Evolutionary conservation across 768 basidiomycete species (phyloP).

Genomic region (Boletus vinaceobasis): DNA sequence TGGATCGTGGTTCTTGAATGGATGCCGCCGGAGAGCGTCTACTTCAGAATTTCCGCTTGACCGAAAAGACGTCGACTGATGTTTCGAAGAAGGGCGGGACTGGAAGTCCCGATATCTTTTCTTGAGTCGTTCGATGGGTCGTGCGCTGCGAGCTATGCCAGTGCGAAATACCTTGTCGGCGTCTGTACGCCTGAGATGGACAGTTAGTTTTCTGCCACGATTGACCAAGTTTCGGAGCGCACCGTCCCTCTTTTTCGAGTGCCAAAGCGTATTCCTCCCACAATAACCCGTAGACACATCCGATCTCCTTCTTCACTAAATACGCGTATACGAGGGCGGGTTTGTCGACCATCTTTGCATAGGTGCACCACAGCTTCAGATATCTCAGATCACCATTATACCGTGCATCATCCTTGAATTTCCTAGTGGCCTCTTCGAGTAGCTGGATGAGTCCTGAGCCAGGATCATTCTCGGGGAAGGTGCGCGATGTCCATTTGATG

Average conservation of each 20-base stretch:
- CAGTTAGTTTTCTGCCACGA: conserved; percentile 5
- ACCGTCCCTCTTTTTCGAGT: conserved; percentile 78
- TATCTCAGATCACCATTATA: conserved; percentile 90
- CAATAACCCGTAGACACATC: conserved; percentile 69
- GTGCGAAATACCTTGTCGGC: conserved; percentile 79
- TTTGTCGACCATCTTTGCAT: conserved; percentile 76
- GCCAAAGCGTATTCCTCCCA: conserved; percentile 90
- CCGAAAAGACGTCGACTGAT: conserved; percentile 22
- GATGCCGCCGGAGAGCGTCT: conserved; percentile 33
- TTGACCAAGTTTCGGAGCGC: conserved; percentile 26
- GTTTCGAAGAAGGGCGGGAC: conserved; percentile 39
- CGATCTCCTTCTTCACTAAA: conserved; percentile 70
- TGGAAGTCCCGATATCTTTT: conserved; percentile 79
- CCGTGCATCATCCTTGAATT: conserved; percentile 76
- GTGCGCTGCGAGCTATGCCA: conserved; percentile 78
- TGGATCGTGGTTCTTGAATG: conserved; percentile 35
- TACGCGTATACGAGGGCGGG: conserved; percentile 68
- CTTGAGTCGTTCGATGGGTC: conserved; percentile 83
- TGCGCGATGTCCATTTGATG: conserved; percentile 84
- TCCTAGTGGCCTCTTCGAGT: conserved; percentile 77
- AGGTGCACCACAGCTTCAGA: conserved; percentile 87
- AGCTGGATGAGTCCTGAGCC: conserved; percentile 75
- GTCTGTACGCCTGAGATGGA: conserved; percentile 53
- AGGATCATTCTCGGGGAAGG: conserved; percentile 66
- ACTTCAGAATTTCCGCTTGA: conserved; percentile 26